phyloP scores from a whole-genome alignment of 2,329 filamentous ascomycete species.

The Trichoderma breve region DNA sequence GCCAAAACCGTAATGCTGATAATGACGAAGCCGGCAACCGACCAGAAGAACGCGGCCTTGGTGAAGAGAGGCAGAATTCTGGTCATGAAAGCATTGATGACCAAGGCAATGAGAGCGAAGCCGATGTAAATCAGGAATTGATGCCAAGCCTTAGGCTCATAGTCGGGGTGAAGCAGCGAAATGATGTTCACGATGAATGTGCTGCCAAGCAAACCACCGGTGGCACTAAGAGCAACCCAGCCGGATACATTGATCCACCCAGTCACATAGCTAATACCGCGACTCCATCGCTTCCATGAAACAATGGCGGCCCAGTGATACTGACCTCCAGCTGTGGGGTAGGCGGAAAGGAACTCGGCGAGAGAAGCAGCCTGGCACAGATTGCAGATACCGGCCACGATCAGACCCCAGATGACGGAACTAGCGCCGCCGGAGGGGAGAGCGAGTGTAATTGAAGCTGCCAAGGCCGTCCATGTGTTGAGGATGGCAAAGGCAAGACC shows the following conservation, averaged over 20 bases:
- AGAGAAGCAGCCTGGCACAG: constrained; percentile 66
- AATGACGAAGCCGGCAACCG: constrained; percentile 63
- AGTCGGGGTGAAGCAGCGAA: constrained; percentile 57
- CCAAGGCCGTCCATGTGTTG: constrained; percentile 51
- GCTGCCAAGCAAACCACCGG: constrained; percentile 64
- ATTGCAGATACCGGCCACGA: constrained; percentile 64
- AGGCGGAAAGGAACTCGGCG: constrained; percentile 69
- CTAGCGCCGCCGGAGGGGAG: constrained; percentile 69
- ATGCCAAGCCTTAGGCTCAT: constrained; percentile 62
- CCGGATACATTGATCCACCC: constrained; percentile 73
- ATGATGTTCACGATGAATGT: constrained; percentile 66
- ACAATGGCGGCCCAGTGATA: constrained; percentile 72
- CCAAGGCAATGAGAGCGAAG: constrained; percentile 59
- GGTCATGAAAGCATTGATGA: constrained; percentile 63
- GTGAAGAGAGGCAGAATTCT: constrained; percentile 61
- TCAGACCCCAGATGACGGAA: constrained; percentile 69
- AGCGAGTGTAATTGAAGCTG: constrained; percentile 46
- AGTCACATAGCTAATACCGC: constrained; percentile 65
- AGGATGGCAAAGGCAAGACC: constrained; percentile 50
- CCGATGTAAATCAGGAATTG: constrained; percentile 71
- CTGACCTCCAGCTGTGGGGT: constrained; percentile 58
- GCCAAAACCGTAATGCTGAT: constrained; percentile 69
- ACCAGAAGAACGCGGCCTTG: constrained; percentile 70
- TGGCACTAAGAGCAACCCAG: constrained; percentile 68
- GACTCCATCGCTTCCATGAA: constrained; percentile 58